Base-by-base conservation (phyloP, 371 early-diverging fungal species). In the Blakeslea trispora region DNA sequence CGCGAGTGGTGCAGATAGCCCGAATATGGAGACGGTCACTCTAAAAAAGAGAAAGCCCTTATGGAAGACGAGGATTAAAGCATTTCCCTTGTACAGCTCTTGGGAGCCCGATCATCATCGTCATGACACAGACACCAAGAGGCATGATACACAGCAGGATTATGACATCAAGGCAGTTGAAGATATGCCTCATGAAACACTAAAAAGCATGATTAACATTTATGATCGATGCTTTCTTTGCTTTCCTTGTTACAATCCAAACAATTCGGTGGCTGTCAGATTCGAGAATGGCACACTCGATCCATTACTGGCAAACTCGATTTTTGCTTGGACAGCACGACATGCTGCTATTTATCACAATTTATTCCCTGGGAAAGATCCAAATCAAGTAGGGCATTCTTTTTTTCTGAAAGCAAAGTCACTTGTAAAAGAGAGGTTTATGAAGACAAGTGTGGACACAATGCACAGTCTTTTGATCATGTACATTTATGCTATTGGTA, bases 401-500 rank as follows among this genome's bases (percentile, higher is more conserved):
- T 79, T 66, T 47, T 79, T 76, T 47, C 37, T 37, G 9, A 63
- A 56, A 15, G 80, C 80, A 21, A 72, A 74, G 23, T 44, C 34
- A 0, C 49, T 74, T 14, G 49, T 76, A 23, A 67, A 66, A 24
- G 72, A 72, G 4, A 54, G 64, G 1, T 75, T 76, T 45, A 52
- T 75, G 44, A 51, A 47, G 9, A 69, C 76, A 9, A 72, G 58
- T 22, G 42, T 74, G 8, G 69, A 67, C 19, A 79, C 77, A 0
- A 72, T 74, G 59, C 71, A 72, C 41, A 74, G 72, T 8, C 51
- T 79, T 10, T 44, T 79, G 28, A 61, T 79, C 11, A 72, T 79
- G 74, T 79, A 79, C 15, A 74, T 76, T 18, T 79, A 79, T 55
- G 68, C 71, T 14, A 74, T 79, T 55, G 80, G 80, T 7, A 75